Evolutionary conservation across 2,329 filamentous ascomycete species (phyloP), one percentile per base, ranked within the genome.

Genomic region (Xylariaceae sp.): DNA sequence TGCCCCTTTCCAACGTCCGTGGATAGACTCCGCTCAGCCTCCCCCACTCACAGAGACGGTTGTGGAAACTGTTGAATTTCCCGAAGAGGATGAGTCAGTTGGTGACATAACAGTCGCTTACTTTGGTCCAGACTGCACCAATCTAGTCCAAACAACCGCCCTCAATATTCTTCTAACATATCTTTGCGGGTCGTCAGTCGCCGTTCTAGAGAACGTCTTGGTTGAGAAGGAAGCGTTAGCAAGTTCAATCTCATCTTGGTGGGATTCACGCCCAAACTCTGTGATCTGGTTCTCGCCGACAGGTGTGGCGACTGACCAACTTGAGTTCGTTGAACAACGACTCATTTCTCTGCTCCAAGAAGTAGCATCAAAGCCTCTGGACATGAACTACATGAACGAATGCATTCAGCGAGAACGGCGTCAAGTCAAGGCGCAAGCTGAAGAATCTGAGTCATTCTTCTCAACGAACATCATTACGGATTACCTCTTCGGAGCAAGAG

Each of bases 201-300:
- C 92, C 0, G 77, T 99, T 1, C 75, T 99, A 6, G 92, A 97
- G 64, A 97, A 97, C 58, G 80, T 85, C 15, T 79, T 99, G 53
- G 94, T 99, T 2, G 94, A 99, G 65, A 90, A 86, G 60, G 92
- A 97, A 68, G 88, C 95, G 58, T 80, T 97, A 41, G 89, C 90
- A 3, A 96, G 90, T 69, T 89, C 86, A 6, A 84, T 97, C 11
- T 84, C 85, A 43, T 90, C 87, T 67, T 86, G 82, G 67, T 86
- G 83, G 60, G 90, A 96, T 56, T 80, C 83, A 22, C 82, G 91
- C 43, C 90, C 91, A 2, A 86, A 89, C 57, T 86, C 85, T 11
- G 80, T 95, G 45, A 89, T 97, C 49, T 90, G 86, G 78, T 85
- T 99, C 62, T 86, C 88, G 48, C 80, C 95, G 19, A 90, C 86